Evolutionary conservation across 352 stramenopile genomes (phyloP), one percentile per base, ranked within the genome.

Genomic region (Aphanomyces cochlioides): DNA sequence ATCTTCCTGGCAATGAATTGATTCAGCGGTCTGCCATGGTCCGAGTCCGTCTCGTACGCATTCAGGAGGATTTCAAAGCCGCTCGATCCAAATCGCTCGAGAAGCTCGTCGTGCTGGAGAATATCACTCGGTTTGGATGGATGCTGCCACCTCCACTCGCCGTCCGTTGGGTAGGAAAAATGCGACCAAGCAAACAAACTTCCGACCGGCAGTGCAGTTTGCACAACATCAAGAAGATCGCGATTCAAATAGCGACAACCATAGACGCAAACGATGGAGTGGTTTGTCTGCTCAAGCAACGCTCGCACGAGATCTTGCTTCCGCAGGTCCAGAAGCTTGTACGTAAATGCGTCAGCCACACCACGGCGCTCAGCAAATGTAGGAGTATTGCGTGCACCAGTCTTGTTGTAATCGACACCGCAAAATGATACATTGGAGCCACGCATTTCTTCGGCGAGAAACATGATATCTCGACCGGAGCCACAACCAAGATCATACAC

Each of bases 11-110:
- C 59, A 36, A 67, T 56, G 21, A 67, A 67, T 5, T 43, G 38
- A 37, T 67, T 67, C 38, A 67, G 19, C 15, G 59, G 59, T 10
- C 59, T 41, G 41, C 59, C 59, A 34, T 67, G 59, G 43, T 67
- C 59, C 17, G 59, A 45, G 19, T 67, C 59, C n/a, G 28, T 38
- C 41, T 41, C 43, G n/a, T 53, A 48, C 40, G 12, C 41, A 40
- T 67, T 50, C 8, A 67, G 15, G 15, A 67, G 17, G 38, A 67
- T 50, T 4, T 67, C 59, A 37, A 19, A 56, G 17, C 43, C 59
- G n/a, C 3, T n/a, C 10, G 10, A 7, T 41, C 28, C 54, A 61
- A 61, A 61, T 6, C 39, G 34, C 54, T 12, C 43, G 21, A 6
- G 10, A 12, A 61, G 34, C 21, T 67, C 59, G 15, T 56, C 19